Percentiles rank a stretch among this genome's conserved stretches.
phyloP scores from a whole-genome alignment of 1,284 basidiomycete species.

The Leccinum fuscescens region DNA sequence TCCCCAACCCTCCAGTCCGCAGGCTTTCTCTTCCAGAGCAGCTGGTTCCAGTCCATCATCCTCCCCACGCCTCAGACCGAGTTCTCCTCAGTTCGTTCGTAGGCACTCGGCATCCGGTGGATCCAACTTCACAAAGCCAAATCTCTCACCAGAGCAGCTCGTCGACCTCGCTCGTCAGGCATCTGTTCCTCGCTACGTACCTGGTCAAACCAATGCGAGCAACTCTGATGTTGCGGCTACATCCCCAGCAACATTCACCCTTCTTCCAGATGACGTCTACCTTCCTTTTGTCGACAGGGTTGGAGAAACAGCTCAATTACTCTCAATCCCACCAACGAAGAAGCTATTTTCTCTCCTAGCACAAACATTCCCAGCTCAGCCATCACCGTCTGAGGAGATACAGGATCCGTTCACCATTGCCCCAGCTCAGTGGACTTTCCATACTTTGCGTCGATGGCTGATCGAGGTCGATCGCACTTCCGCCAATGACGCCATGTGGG shows the following conservation, averaged over 20 bases:
- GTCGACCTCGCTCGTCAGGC: constrained; percentile 63
- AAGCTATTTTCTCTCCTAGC: constrained; percentile 68
- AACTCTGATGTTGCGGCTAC: constrained; percentile 1
- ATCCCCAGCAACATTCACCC: constrained; percentile 59
- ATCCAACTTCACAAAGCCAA: constrained; percentile 38
- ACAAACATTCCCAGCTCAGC: constrained; percentile 55
- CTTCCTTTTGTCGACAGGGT: constrained; percentile 77
- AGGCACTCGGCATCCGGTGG: constrained; percentile 30
- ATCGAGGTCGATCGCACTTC: constrained; percentile 57
- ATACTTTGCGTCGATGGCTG: constrained; percentile 48
- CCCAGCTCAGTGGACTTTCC: constrained; percentile 26
- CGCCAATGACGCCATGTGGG: constrained; percentile 63
- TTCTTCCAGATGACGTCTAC: constrained; percentile 65
- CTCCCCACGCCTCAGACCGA: constrained; percentile 47
- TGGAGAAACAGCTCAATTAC: constrained; percentile 59
- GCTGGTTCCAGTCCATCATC: constrained; percentile 34
- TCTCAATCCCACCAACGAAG: constrained; percentile 58
- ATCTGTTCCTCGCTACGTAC: constrained; percentile 42
- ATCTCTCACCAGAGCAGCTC: constrained; percentile 64
- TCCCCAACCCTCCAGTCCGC: constrained; percentile 17
- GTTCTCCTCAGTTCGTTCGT: constrained; percentile 41
- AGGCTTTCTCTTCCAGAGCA: constrained; percentile 12
- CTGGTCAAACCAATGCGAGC: constrained; percentile 23
- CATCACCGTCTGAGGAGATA: constrained; percentile 18
- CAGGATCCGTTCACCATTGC: constrained; percentile 26